Conservation (phyloP, 768 basidiomycete species). For the Psilocybe azurescens region DNA sequence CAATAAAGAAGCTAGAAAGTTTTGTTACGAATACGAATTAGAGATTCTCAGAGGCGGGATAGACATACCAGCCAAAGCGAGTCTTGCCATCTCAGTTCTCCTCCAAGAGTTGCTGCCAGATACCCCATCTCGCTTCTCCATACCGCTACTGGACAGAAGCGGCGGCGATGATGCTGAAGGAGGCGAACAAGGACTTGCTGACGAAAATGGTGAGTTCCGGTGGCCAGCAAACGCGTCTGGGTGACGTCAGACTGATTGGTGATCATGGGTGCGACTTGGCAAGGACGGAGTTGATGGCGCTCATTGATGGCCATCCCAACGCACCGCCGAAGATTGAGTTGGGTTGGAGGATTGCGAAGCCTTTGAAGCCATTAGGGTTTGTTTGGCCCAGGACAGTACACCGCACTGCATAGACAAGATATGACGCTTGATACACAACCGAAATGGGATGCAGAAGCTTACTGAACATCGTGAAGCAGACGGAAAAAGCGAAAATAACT, state of each 20-base stretch:
- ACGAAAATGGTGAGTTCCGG: constrained; percentile 18
- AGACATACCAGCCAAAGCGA: constrained; percentile 17
- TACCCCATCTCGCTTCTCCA: constrained; percentile 17
- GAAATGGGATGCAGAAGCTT: not conserved
- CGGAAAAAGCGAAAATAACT: constrained; percentile 11
- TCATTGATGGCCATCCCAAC: constrained; percentile 20
- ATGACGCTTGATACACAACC: not conserved
- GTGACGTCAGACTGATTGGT: constrained; percentile 20
- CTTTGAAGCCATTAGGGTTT: constrained; percentile 19
- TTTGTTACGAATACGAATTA: not conserved
- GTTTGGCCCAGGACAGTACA: constrained; percentile 18
- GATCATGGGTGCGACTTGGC: constrained; percentile 19
- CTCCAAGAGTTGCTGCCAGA: constrained; percentile 20
- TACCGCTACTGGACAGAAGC: constrained; percentile 21
- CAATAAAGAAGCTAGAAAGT: constrained; percentile 20
- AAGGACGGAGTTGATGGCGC: constrained; percentile 19
- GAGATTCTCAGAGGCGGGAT: not conserved
- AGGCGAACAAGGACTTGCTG: constrained; percentile 16
- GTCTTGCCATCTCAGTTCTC: constrained; percentile 19
- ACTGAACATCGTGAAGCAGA: constrained; percentile 19
- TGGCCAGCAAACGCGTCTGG: constrained; percentile 19
- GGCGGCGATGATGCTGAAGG: constrained; percentile 18
- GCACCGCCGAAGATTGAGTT: constrained; percentile 13
- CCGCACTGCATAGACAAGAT: constrained; percentile 11
- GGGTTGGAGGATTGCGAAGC: constrained; percentile 15